Evolutionary conservation across 306 rosid species (phyloP).

Genomic region (Vigna radiata): DNA sequence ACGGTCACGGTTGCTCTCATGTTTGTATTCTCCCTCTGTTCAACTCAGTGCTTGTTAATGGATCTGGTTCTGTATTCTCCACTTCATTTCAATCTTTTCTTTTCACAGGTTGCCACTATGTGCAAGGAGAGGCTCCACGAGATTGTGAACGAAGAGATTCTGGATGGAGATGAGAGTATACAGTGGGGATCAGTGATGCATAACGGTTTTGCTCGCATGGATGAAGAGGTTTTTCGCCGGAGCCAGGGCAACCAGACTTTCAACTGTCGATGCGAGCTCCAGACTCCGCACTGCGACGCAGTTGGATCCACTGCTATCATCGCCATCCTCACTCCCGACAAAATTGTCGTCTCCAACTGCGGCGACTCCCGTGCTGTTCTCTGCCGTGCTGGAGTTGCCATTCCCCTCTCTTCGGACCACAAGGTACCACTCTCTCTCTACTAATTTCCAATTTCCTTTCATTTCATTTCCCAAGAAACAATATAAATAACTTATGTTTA

Average conservation of each 20-base stretch:
- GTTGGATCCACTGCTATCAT: conserved; percentile 94
- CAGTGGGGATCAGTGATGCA: conserved; percentile 43
- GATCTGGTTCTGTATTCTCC: not conserved
- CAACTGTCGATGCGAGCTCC: conserved; percentile 58
- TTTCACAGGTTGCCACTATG: conserved; percentile 47
- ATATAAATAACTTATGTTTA: no score
- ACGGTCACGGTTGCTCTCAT: conserved; percentile 99
- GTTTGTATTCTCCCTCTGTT: not conserved
- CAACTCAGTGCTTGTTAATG: not conserved
- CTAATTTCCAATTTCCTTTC: not conserved
- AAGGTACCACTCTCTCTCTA: conserved; percentile 54
- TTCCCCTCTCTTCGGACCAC: conserved; percentile 88
- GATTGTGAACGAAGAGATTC: conserved; percentile 46
- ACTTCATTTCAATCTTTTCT: not conserved
- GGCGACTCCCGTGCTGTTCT: conserved; percentile 97
- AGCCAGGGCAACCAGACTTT: conserved; percentile 27
- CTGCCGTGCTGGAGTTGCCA: conserved; percentile 65
- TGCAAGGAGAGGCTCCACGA: conserved; percentile 51
- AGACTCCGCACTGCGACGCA: conserved; percentile 80
- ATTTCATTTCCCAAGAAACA: not conserved
- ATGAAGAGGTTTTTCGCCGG: conserved; percentile 50
- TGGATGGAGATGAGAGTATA: not conserved
- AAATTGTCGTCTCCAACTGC: conserved; percentile 78
- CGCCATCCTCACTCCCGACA: conserved; percentile 61
- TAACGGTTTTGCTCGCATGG: conserved; percentile 51